A percentile compares a stretch with the other conserved stretches of the same genome.
Conservation (phyloP, 257 asterid genomes). For the Striga asiatica region DNA sequence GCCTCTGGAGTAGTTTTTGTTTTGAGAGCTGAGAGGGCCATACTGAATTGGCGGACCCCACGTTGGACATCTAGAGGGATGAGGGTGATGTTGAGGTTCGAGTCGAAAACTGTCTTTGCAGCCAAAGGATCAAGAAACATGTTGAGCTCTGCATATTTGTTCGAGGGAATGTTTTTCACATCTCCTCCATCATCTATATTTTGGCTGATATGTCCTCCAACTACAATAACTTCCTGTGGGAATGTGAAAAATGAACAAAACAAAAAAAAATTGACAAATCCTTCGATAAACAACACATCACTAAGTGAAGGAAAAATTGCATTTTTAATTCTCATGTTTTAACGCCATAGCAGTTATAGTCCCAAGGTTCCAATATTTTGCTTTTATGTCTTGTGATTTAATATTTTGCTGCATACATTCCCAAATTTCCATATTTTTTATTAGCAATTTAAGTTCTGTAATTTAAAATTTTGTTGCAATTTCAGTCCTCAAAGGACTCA, state of each 20-base stretch:
- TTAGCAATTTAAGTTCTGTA: too few species aligned
- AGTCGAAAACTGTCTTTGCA: conserved; percentile 45
- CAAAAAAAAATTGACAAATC: background rate
- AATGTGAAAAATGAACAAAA: too few species aligned
- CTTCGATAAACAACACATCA: too few species aligned
- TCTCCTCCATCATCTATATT: conserved; percentile 39
- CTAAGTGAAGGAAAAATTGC: too few species aligned
- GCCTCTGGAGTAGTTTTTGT: conserved; percentile 63
- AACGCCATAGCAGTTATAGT: too few species aligned
- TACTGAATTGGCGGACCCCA: conserved; percentile 25
- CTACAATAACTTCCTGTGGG: conserved; percentile 55
- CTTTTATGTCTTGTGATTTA: too few species aligned
- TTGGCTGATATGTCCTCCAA: conserved; percentile 58
- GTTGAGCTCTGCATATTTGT: conserved; percentile 54
- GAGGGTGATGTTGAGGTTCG: conserved; percentile 44
- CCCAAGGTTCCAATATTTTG: too few species aligned
- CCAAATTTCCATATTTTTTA: too few species aligned
- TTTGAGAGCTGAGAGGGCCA: conserved; percentile 20
- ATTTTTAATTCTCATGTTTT: too few species aligned
- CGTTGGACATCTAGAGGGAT: conserved; percentile 59
- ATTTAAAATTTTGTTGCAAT: too few species aligned
- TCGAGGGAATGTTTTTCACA: conserved; percentile 45
- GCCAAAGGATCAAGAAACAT: conserved; percentile 82
- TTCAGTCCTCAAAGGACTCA: too few species aligned
- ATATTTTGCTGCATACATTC: too few species aligned